These are phyloP conservation scores for Pseudohalonectria lignicola DNA, from an alignment of 2,329 filamentous ascomycete species.

Conservation along the genomic window DNA sequence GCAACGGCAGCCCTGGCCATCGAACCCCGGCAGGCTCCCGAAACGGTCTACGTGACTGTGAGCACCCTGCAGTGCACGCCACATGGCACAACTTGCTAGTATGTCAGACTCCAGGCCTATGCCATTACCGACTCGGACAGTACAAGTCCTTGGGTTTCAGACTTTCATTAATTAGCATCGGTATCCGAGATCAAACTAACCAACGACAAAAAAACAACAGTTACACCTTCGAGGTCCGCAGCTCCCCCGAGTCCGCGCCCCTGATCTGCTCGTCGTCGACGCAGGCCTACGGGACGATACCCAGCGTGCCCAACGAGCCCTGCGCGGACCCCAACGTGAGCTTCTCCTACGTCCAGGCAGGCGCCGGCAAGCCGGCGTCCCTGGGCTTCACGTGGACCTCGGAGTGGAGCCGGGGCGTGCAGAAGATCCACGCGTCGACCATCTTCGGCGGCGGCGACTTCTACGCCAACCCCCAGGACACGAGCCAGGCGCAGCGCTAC, in stretches of 20 bases:
- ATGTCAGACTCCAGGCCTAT: not conserved
- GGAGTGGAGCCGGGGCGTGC: not conserved
- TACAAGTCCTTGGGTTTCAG: too few relatives aligned
- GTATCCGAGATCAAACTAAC: too few relatives aligned
- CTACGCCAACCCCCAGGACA: not conserved
- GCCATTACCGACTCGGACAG: too few relatives aligned
- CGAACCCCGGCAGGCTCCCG: constrained; percentile 6
- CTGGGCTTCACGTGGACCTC: constrained; percentile 2
- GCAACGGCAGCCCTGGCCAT: constrained; percentile 5
- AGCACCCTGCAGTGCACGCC: constrained; percentile 3
- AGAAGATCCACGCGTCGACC: constrained; percentile 1
- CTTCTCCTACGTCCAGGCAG: not conserved
- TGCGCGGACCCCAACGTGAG: constrained; percentile 2
- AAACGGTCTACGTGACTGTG: constrained; percentile 1
- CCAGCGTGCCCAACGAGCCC: constrained; percentile 1
- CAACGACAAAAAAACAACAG: not conserved
- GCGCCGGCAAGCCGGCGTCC: not conserved
- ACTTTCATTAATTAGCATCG: too few relatives aligned
- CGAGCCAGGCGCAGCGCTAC: not conserved
- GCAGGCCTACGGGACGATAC: not conserved
- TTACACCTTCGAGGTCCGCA: constrained; percentile 3
- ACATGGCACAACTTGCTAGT: constrained; percentile 2
- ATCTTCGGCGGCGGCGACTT: constrained; percentile 1
- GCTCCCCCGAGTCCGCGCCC: not conserved
- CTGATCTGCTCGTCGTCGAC: constrained; percentile 1